phyloP scores from a whole-genome alignment of 306 rosid genomes.

The Acacia acuminata region DNA sequence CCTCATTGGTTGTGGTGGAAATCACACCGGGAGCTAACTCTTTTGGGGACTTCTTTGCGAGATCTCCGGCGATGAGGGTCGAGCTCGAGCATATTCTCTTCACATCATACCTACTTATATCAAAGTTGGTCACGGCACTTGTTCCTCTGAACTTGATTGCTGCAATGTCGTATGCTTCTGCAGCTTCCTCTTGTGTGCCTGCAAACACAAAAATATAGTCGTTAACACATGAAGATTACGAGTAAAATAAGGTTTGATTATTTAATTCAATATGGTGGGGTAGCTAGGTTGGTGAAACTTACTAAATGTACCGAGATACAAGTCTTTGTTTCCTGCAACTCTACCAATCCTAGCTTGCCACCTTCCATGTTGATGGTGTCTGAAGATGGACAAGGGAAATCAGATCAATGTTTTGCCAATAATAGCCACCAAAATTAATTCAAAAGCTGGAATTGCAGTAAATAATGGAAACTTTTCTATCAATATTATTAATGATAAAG shows the following conservation, averaged over 20 bases:
- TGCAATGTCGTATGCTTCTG: slow-evolving; percentile 99
- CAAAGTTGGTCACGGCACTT: slow-evolving; percentile 95
- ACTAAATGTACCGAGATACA: slow-evolving; percentile 99
- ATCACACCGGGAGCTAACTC: not conserved
- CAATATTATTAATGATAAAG: slow-evolving; percentile 30
- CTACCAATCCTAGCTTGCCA: slow-evolving; percentile 99
- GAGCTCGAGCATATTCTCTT: slow-evolving; percentile 98
- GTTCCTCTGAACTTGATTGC: slow-evolving; percentile 97
- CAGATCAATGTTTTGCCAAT: slow-evolving; percentile 38
- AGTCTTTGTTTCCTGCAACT: slow-evolving; percentile 97
- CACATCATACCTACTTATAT: slow-evolving; percentile 90
- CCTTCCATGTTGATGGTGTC: slow-evolving; percentile 99
- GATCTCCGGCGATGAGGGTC: slow-evolving; percentile 80
- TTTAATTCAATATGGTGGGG: not conserved
- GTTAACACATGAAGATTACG: not conserved
- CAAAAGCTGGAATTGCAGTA: slow-evolving; percentile 61
- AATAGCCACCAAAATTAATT: slow-evolving; percentile 39
- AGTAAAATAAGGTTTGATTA: not conserved
- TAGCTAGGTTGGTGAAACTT: slow-evolving; percentile 38
- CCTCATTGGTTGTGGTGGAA: slow-evolving; percentile 30
- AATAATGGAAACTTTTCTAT: slow-evolving; percentile 46
- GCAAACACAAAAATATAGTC: not conserved
- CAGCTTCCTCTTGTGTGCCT: slow-evolving; percentile 99
- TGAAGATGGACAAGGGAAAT: slow-evolving; percentile 41
- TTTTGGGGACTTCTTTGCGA: slow-evolving; percentile 76